Percentiles rank a stretch among this genome's conserved stretches.
Conservation (phyloP, 2,329 filamentous ascomycete genomes). For the Scedosporium dehoogii region DNA sequence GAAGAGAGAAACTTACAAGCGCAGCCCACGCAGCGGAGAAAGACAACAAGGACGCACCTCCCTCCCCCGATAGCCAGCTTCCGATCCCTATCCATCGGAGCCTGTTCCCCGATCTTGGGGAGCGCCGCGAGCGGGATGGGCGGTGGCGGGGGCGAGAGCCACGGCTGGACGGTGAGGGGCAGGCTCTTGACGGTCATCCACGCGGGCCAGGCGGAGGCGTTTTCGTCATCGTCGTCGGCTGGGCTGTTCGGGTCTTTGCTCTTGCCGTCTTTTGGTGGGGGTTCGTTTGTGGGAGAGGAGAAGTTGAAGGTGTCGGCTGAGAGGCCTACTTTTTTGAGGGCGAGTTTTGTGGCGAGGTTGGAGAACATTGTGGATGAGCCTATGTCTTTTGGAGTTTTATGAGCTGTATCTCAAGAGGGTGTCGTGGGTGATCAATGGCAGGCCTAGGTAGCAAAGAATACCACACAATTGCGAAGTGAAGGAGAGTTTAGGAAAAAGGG, state of each 20-base stretch:
- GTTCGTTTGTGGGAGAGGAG: slow-evolving; percentile 13
- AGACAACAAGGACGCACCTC: slow-evolving; percentile 36
- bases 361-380: slow-evolving; percentile 36
- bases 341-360: slow-evolving; percentile 46
- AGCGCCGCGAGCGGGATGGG: slow-evolving; percentile 33
- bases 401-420: background rate
- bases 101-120: slow-evolving; percentile 37
- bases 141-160: slow-evolving; percentile 40
- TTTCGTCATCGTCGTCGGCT: slow-evolving; percentile 14
- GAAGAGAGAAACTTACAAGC: slow-evolving; percentile 32
- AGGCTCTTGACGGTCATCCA: slow-evolving; percentile 42
- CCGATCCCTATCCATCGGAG: slow-evolving; percentile 35
- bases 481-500: background rate
- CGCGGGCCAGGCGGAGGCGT: slow-evolving; percentile 24
- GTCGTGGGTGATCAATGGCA: background rate
- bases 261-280: slow-evolving; percentile 4
- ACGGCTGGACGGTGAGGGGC: slow-evolving; percentile 42
- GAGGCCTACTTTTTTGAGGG: slow-evolving; percentile 46
- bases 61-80: slow-evolving; percentile 34
- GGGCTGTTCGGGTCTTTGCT: slow-evolving; percentile 9
- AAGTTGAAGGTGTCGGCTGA: slow-evolving; percentile 39
- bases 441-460: background rate
- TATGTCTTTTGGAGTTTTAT: background rate
- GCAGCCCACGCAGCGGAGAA: slow-evolving; percentile 45
- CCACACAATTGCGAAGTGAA: background rate